Conservation (phyloP, 2,329 filamentous ascomycete genomes). For the Fusarium albidum region DNA sequence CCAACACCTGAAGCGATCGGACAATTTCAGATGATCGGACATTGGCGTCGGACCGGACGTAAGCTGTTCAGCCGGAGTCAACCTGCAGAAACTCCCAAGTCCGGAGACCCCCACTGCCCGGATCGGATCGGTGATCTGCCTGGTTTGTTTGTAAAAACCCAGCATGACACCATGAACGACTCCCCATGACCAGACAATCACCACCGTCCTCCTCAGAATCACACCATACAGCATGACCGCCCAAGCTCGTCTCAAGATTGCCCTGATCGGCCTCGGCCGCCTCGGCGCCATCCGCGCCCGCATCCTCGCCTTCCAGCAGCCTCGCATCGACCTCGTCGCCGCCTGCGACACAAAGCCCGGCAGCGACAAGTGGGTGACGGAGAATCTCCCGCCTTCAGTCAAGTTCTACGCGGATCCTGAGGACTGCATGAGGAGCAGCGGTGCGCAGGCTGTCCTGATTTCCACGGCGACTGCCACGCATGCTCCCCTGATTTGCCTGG, state of each 20-base stretch:
- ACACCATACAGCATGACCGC: constrained; percentile 8
- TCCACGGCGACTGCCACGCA: constrained; percentile 43
- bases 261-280: constrained; percentile 41
- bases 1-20: too few species aligned
- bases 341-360: constrained; percentile 46
- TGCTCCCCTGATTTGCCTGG: constrained; percentile 36
- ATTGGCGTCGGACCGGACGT: too few species aligned
- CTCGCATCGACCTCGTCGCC: constrained; percentile 46
- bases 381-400: constrained; percentile 39
- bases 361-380: constrained; percentile 42
- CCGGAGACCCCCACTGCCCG: too few species aligned
- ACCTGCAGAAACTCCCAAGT: too few species aligned
- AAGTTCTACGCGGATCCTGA: constrained; percentile 38
- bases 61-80: too few species aligned
- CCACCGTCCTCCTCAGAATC: too few species aligned
- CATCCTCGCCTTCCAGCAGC: constrained; percentile 46
- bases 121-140: too few species aligned
- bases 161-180: too few species aligned
- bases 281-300: constrained; percentile 43
- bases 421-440: constrained; percentile 40
- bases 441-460: constrained; percentile 41
- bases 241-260: constrained; percentile 29
- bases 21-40: too few species aligned
- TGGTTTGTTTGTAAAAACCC: too few species aligned
- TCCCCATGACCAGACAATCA: too few species aligned